Conservation (phyloP, 2,329 filamentous ascomycete species). For the Rutstroemia sp. region DNA sequence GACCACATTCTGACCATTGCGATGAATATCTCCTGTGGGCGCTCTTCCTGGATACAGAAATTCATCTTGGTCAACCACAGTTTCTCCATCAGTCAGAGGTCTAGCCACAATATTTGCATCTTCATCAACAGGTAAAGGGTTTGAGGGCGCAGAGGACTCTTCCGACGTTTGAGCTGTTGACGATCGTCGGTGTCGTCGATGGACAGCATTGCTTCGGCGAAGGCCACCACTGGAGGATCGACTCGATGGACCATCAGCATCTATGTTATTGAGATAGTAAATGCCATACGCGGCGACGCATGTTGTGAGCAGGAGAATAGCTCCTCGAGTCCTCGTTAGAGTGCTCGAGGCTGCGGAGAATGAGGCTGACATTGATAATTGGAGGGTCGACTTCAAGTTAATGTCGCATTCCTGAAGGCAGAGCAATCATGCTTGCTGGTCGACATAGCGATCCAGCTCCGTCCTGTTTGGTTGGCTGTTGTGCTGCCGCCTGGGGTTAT, state of each 20-base stretch:
- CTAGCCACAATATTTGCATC: constrained; percentile 19
- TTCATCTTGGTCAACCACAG: constrained; percentile 27
- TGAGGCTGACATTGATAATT: constrained; percentile 30
- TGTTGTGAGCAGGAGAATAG: constrained; percentile 48
- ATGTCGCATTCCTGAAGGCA: neutral
- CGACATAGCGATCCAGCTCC: neutral
- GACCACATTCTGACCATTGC: constrained; percentile 70
- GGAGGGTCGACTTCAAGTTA: neutral
- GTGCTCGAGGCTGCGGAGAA: constrained; percentile 43
- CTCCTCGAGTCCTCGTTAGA: constrained; percentile 46
- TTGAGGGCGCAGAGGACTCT: neutral
- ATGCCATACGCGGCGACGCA: constrained; percentile 48
- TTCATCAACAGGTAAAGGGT: constrained; percentile 23
- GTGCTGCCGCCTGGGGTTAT: neutral
- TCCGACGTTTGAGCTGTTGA: neutral
- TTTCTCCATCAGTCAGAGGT: constrained; percentile 27
- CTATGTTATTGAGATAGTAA: constrained; percentile 48
- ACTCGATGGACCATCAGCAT: neutral
- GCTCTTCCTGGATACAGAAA: constrained; percentile 12
- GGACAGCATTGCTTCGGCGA: constrained; percentile 61
- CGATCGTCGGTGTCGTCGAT: constrained; percentile 36
- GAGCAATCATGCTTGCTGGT: neutral
- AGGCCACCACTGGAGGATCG: constrained; percentile 29
- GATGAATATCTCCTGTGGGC: constrained; percentile 20
- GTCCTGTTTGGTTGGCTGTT: neutral